A percentile compares a stretch with the other conserved stretches of the same genome.
Evolutionary conservation across 2,329 filamentous ascomycete genomes (phyloP).

Genomic region (Akanthomyces dipterigenus): DNA sequence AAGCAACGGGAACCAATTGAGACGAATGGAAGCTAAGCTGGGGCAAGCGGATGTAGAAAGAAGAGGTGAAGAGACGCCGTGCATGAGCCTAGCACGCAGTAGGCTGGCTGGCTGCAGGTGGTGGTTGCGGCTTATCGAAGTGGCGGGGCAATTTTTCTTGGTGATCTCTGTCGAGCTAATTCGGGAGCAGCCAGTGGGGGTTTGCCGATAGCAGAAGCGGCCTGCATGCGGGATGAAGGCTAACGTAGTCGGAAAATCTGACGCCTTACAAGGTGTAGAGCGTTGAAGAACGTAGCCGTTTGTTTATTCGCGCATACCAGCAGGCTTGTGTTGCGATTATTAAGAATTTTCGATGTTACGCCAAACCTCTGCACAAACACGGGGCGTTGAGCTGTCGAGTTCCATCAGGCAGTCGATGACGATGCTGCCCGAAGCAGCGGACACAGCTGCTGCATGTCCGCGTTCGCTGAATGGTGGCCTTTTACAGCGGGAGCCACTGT

Average conservation of each 20-base stretch:
- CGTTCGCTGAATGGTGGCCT: neutral
- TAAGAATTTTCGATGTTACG: neutral
- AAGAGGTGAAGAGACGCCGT: neutral
- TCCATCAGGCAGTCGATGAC: constrained; percentile 3
- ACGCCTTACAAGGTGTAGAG: neutral
- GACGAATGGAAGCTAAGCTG: neutral
- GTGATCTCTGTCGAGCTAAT: constrained; percentile 2
- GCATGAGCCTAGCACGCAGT: neutral
- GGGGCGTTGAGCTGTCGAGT: neutral
- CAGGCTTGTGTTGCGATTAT: neutral
- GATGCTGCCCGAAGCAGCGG: neutral
- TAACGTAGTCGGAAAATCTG: neutral
- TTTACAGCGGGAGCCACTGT: neutral
- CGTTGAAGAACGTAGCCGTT: neutral
- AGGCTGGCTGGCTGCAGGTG: neutral
- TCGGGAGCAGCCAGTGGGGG: neutral
- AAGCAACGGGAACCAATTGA: neutral
- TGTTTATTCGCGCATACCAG: neutral
- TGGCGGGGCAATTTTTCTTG: constrained; percentile 10
- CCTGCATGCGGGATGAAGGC: neutral
- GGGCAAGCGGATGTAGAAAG: neutral
- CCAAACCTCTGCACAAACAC: neutral
- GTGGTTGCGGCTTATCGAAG: constrained; percentile 8
- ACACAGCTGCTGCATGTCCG: neutral
- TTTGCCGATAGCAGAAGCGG: neutral